Conservation (phyloP, 2,329 filamentous ascomycete species). For the Endoconidiophora polonica region DNA sequence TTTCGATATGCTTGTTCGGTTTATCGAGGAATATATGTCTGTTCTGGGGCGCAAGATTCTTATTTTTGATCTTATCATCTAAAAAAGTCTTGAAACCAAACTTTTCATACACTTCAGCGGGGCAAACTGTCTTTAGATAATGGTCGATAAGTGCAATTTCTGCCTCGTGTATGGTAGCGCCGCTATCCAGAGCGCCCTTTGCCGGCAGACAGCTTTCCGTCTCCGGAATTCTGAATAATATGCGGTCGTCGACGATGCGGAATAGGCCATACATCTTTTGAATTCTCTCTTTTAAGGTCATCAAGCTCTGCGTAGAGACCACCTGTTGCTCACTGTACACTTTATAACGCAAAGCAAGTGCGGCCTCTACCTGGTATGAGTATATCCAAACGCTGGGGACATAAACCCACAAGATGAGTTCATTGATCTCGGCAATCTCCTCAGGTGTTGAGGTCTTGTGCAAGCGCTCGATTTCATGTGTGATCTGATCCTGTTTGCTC, state of each 20-base stretch:
- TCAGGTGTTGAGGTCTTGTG: slow-evolving; percentile 20
- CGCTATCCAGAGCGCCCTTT: background rate
- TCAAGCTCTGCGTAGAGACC: background rate
- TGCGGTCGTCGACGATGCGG: background rate
- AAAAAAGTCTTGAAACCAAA: slow-evolving; percentile 23
- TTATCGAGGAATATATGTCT: slow-evolving; percentile 19
- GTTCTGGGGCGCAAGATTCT: slow-evolving; percentile 15
- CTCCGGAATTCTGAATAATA: background rate
- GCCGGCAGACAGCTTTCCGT: background rate
- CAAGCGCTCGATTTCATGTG: slow-evolving; percentile 19
- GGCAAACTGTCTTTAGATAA: slow-evolving; percentile 21
- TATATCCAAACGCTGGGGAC: slow-evolving; percentile 16
- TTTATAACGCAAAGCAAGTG: background rate
- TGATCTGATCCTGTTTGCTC: slow-evolving; percentile 19
- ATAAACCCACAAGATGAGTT: slow-evolving; percentile 23
- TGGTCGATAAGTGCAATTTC: slow-evolving; percentile 21
- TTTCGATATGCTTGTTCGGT: slow-evolving; percentile 19
- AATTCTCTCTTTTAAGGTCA: slow-evolving; percentile 2
- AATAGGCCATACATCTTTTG: slow-evolving; percentile 1
- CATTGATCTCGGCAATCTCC: slow-evolving; percentile 23
- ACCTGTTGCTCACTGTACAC: too few species aligned
- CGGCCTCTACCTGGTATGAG: slow-evolving; percentile 17
- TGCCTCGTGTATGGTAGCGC: slow-evolving; percentile 11
- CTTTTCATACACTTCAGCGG: slow-evolving; percentile 18
- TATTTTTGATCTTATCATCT: slow-evolving; percentile 15